Conservation (phyloP, 306 rosid species). For the Amphicarpaea edgeworthii region DNA sequence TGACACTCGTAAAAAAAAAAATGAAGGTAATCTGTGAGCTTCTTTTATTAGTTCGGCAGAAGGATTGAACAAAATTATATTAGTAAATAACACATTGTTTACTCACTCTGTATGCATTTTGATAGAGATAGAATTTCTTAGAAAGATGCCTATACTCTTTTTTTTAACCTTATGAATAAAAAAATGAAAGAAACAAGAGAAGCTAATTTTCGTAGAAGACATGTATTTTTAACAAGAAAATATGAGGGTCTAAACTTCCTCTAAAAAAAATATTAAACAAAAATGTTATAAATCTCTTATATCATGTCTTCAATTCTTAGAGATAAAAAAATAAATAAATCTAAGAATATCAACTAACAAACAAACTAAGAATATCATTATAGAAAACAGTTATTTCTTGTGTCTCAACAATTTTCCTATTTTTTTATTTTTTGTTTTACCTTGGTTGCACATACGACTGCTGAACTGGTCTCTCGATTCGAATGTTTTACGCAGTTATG, state of each 20-base stretch:
- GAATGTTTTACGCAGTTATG: slow-evolving; percentile 57
- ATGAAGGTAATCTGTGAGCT: background rate
- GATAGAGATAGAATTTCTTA: background rate
- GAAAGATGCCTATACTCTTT: background rate
- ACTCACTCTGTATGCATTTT: background rate
- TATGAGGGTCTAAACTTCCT: too few relatives aligned
- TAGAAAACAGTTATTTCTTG: too few relatives aligned
- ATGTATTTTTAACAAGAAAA: background rate
- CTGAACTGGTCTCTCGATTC: slow-evolving; percentile 37
- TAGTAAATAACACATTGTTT: background rate
- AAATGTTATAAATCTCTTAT: too few relatives aligned
- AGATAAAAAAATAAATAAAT: too few relatives aligned
- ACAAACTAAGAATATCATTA: too few relatives aligned
- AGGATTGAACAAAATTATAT: background rate
- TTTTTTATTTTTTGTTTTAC: background rate
- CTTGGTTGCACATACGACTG: slow-evolving; percentile 21
- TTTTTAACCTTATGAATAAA: background rate
- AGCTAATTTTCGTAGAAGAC: background rate
- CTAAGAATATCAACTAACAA: too few relatives aligned
- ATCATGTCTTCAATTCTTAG: too few relatives aligned
- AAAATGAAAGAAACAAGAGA: background rate
- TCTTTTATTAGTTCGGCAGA: background rate
- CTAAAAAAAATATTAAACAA: too few relatives aligned
- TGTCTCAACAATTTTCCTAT: background rate
- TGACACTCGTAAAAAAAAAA: background rate